Base-by-base conservation (phyloP, 1,139 yeast genomes). In the Pichia sp. region DNA sequence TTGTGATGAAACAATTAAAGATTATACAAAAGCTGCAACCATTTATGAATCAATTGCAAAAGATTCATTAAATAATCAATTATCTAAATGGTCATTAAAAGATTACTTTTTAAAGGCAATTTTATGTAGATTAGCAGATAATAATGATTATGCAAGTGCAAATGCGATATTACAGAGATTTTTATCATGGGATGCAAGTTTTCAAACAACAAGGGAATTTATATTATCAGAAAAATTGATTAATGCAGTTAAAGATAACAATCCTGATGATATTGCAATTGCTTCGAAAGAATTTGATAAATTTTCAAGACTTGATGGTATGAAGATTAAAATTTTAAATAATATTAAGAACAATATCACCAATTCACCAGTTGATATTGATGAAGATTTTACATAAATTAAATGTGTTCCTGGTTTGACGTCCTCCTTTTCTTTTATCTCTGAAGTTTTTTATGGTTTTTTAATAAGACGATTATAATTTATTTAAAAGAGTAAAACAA, bases 1-100 rank as follows among this genome's bases (percentile, higher is more conserved):
- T 51, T 96, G 96, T n/a, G 70, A 84, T 53, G 75, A 78, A 51
- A 56, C 63, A 16, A 57, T 66, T 27, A 90, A 83, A 16, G 79
- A 87, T 56, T 91, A 85, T 67, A 68, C 77, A 41, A 80, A 80
- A 58, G 96, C 98, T 1, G 79, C 88, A 46, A 84, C 81, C 53
- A 76, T 82, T 51, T 91, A 85, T 67, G 95, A 88, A 64, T 76
- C 77, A 52, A 81, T 91, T 43, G 93, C 91, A 45, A 81, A 84
- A 68, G 86, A 81, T 61, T 81, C 87, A 66, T 68, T 87, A 55
- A 86, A 85, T 57, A 89, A 86, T 68, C 80, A 80, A 58, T 74
- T 90, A 60, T 81, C 95, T 49, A 86, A 83, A 70, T 93, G 97
- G 97, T 84, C 90, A 56, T 75, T 93, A 64, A 93, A 95, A 70